Base-by-base conservation (phyloP, 768 basidiomycete genomes). In the Russula emetica region DNA sequence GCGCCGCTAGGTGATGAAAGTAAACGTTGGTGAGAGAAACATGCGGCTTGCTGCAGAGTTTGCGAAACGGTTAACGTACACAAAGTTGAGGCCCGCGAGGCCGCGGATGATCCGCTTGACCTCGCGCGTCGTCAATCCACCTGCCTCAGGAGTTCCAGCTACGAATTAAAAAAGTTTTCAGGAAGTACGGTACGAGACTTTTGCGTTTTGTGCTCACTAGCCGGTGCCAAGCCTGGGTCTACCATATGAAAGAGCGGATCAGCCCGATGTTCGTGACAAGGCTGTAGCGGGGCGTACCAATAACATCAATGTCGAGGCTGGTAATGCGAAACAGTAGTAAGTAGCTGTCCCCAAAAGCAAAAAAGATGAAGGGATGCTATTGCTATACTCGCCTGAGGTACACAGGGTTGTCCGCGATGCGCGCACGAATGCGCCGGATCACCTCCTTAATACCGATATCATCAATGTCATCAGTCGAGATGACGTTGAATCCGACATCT, bases 121-220 rank as follows among this genome's bases (percentile, higher is more conserved):
- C 74, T 92, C 91, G 54, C 90, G 83, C 22, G 83, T 86, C 3
- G 91, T 90, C 90, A 88, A 92, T 14, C 91, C 91, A 36, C 91
- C 91, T 2, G 86, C 79, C 72, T 93, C 91, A 16, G 91, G 91
- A 1, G 91, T 92, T 16, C 91, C 90, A 61, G 92, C 87, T 90
- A 32, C 18, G 14, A 14, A 54, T 11, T 18, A 16, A 8, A 16
- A 45, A 13, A 5, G 14, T 11, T n/a, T 10, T 59, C 28, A 59
- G 8, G 28, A 16, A 22, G 11, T 11, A 28, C 24, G 44, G n/a
- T 2, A 36, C 9, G 18, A n/a, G 2, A 26, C 24, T 26, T 30
- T 36, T 36, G 36, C 11, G 10, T 11, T 10, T 11, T 32, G 32
- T 10, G 34, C 67, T 67, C 24, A 67, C 67, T 67, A 24, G 83